A percentile compares a stretch with the other conserved stretches of the same genome.
Evolutionary conservation across 495 filamentous ascomycete genomes (phyloP).

Genomic region (Tuber microsphaerosporum): DNA sequence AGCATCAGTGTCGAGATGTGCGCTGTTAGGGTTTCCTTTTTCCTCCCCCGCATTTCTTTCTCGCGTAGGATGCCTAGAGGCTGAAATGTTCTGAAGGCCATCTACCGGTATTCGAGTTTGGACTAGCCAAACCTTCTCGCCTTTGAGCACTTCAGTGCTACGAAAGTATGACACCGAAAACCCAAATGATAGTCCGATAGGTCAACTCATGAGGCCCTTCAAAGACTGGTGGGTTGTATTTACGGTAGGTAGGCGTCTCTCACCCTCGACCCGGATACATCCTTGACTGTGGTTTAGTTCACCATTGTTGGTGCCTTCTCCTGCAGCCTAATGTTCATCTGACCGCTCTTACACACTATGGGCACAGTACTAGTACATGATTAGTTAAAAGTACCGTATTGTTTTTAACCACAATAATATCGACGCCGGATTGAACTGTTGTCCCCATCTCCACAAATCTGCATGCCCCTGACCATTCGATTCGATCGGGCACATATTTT

Average conservation of each 20-base stretch:
- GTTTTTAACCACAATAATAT: background rate
- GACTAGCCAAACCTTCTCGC: background rate
- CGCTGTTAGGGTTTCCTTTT: background rate
- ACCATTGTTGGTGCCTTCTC: background rate
- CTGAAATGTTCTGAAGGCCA: background rate
- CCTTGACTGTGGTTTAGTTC: background rate
- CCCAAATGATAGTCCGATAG: background rate
- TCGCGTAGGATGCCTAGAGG: background rate
- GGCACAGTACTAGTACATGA: background rate
- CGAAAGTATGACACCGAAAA: background rate
- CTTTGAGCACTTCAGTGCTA: background rate
- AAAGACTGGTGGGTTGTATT: background rate
- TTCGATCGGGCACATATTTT: background rate
- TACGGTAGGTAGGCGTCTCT: background rate
- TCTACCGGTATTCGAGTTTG: background rate
- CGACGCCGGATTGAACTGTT: background rate
- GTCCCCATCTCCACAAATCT: background rate
- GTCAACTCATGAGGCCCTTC: background rate
- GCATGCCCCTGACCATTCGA: constrained; percentile 2
- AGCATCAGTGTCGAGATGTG: background rate
- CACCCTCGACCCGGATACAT: background rate
- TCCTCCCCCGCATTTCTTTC: background rate
- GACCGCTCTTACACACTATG: background rate
- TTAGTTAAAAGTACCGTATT: background rate
- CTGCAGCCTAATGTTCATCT: background rate